Evolutionary conservation across 345 rosid genomes (phyloP), one percentile per base, ranked within the genome.

Genomic region (Lepidium didymum): DNA sequence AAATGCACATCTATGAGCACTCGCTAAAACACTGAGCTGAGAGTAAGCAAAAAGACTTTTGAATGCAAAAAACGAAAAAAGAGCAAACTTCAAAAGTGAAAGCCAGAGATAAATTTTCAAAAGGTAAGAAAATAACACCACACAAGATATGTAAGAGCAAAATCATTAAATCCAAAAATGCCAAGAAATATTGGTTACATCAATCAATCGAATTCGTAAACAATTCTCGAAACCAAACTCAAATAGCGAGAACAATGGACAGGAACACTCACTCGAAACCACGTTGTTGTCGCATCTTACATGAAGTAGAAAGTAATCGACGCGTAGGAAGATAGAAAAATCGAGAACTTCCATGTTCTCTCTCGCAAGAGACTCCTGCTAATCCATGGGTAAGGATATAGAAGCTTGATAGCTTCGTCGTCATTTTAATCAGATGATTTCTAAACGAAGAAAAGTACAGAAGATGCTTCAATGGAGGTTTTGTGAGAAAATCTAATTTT

Each of bases 281-380:
- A 33, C 87, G 88, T 14, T 75, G 88, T 7, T 78, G 82, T 15
- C 96, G 85, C 84, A 86, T 81, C 72, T 81, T 88, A 72, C 90
- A 93, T 33, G 87, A 82, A 81, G 83, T 81, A n/a, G 87, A 87
- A 27, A 79, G 82, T 2, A 72, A 80, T 8, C 81, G 75, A 15
- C 62, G 78, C 6, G 84, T 77, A 64, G 87, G 73, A 13, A 74
- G 66, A 62, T 63, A 57, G 51, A 80, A 65, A 76, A 79, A 77
- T 14, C 81, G 68, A 10, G 65, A 56, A 55, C 37, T 77, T 7
- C 56, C 33, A 41, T 64, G 70, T 59, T 77, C 54, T 35, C 38
- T 53, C 19, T 74, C 51, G 8, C 70, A 61, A 31, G 56, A 79
- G 41, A 83, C 65, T 63, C 77, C 75, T 8, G 72, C 43, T 34